phyloP scores from a whole-genome alignment of 331 rosid species.

The Malus hybrid region DNA sequence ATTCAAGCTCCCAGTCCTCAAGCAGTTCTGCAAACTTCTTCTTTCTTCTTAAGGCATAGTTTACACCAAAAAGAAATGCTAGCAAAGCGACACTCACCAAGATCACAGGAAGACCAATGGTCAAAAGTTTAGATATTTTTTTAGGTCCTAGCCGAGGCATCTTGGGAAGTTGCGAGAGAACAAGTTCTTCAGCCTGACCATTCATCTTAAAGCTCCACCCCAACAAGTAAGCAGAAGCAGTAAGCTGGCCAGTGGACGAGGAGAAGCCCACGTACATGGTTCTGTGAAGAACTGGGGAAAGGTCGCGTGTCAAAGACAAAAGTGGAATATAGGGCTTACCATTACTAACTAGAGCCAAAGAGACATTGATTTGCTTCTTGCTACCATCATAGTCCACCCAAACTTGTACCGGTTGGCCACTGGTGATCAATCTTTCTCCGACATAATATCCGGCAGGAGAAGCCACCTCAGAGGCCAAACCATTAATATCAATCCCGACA shows the following conservation, averaged over 20 bases:
- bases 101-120: background rate
- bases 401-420: conserved; percentile 15
- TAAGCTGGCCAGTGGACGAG: conserved; percentile 7
- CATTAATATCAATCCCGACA: conserved; percentile 21
- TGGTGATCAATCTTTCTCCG: background rate
- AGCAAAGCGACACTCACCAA: background rate
- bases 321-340: conserved; percentile 10
- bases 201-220: conserved; percentile 28
- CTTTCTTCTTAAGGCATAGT: background rate
- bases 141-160: conserved; percentile 1
- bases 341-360: conserved; percentile 1
- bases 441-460: conserved; percentile 5
- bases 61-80: background rate
- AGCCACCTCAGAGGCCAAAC: conserved; percentile 9
- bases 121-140: background rate
- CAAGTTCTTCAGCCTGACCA: conserved; percentile 20
- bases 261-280: conserved; percentile 24
- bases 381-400: conserved; percentile 23
- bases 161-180: conserved; percentile 12
- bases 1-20: conserved; percentile 28
- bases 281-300: conserved; percentile 1
- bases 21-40: conserved; percentile 17
- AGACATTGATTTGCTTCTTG: conserved; percentile 4
- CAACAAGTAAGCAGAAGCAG: conserved; percentile 6
- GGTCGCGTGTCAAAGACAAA: background rate